Percentiles rank a stretch among this genome's conserved stretches.
phyloP scores from a whole-genome alignment of 805 yeast genomes.

The Spencermartinsiella europaea region DNA sequence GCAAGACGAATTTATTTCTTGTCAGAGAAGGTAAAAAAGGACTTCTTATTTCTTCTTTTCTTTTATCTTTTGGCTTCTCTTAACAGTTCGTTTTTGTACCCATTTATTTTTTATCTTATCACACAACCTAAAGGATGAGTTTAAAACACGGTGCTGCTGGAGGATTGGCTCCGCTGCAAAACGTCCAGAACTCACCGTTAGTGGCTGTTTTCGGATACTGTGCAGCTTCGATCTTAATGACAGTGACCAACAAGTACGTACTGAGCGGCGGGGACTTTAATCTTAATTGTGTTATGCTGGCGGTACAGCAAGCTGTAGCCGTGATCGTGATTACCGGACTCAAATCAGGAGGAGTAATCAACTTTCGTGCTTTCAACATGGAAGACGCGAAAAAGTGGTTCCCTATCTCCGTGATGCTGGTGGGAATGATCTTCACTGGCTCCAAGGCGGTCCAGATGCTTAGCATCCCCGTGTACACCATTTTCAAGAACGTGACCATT shows the following conservation, averaged over 20 bases:
- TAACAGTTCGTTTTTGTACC: not conserved
- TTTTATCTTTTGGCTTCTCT: not conserved
- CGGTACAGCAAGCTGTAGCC: constrained; percentile 84
- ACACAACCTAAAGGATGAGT: constrained; percentile 1
- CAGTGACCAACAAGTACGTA: constrained; percentile 94
- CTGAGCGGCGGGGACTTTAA: constrained; percentile 72
- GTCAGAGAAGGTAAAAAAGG: too few species aligned
- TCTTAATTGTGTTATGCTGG: constrained; percentile 84
- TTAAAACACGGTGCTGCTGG: constrained; percentile 3
- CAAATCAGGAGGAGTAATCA: constrained; percentile 69
- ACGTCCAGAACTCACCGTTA: constrained; percentile 30
- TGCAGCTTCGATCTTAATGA: constrained; percentile 91
- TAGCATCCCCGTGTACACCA: constrained; percentile 93
- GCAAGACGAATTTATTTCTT: too few species aligned
- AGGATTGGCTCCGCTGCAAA: not conserved
- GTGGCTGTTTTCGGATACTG: constrained; percentile 55
- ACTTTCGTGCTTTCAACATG: constrained; percentile 77
- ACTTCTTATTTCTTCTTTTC: too few species aligned
- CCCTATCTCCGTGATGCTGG: constrained; percentile 86
- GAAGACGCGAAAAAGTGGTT: constrained; percentile 92
- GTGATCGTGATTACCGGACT: constrained; percentile 64
- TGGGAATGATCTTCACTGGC: constrained; percentile 91
- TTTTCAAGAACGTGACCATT: constrained; percentile 95
- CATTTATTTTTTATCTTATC: not conserved
- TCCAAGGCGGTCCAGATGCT: constrained; percentile 91